Evolutionary conservation across 2,329 filamentous ascomycete species (phyloP), one percentile per base, ranked within the genome.

Genomic region (Geosmithia putterillii): DNA sequence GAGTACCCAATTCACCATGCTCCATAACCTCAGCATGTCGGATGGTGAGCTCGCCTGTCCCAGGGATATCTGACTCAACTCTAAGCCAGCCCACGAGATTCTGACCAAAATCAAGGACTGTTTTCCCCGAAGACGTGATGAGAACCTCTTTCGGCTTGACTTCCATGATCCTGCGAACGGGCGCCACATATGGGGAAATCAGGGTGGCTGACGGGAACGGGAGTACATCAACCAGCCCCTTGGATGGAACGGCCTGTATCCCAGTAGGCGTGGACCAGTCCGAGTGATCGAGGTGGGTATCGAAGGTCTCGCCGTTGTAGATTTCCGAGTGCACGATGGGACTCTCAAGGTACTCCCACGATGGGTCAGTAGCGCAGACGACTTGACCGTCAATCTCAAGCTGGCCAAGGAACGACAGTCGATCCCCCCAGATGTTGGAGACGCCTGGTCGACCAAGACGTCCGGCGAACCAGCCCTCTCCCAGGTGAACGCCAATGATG

Each of bases 1-100:
- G 49, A 0, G 54, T 61, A 1, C 57, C 52, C 32, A 71, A 50
- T 60, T 73, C 61, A 40, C 63, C 57, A 45, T 67, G 44, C 45
- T 78, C 71, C 4, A 79, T 58, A 10, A 74, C 73, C 52, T 79
- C 75, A 1, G 73, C 68, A 50, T 79, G 74, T 0, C 53, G 55
- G 15, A 79, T 56, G 4, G 57, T 62, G 18, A 78, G 63, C 8
- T 55, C 60, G 3, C 63, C 58, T 1, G 64, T 66, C 3, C 52
- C 51, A 0, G 59, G 55, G 0, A 61, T 66, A 35, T 49, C 49
- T 2, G 67, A 52, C 1, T 55, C 14, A 9, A 76, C 49, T 0
- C 57, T 55, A 2, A 76, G 44, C 48, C 63, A 63, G 2, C 74
- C 75, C 1, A 76, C 73, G 0, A 78, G 56, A 48, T 79, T 77